Evolutionary conservation across 1,139 yeast species (phyloP), one percentile per base, ranked within the genome.

Genomic region (Blastobotrys arbuscula): DNA sequence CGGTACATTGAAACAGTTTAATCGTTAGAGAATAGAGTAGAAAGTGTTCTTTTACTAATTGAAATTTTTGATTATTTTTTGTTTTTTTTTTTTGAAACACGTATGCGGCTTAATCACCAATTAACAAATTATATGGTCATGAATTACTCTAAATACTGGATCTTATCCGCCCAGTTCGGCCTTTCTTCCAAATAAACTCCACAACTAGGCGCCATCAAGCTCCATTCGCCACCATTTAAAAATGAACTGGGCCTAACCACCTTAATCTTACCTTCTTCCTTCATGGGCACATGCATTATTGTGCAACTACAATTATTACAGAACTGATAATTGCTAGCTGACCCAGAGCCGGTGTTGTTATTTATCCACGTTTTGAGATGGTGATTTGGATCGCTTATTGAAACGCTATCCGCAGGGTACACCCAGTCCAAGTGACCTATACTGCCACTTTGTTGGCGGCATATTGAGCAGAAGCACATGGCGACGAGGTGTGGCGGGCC

Each of bases 1-100:
- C 53, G 71, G 47, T 67, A 67, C 50, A 59, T 66, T 34, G 71
- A 67, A 51, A 60, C 66, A n/a, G 64, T 61, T 9, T 64, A 58
- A 45, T 5, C n/a, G n/a, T n/a, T n/a, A n/a, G n/a, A n/a, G n/a
- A n/a, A n/a, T n/a, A n/a, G n/a, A n/a, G n/a, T n/a, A n/a, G n/a
- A n/a, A n/a, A n/a, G n/a, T n/a, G n/a, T n/a, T n/a, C n/a, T n/a
- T n/a, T 33, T 20, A 33, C 6, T 10, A 5, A 33, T n/a, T 10
- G 10, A 33, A 8, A 8, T 16, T 33, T 24, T 24, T 7, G 7
- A 7, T 24, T 24, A 24, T 24, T 24, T 24, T 24, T 24, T 24
- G 6, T 24, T 24, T 24, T 24, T 24, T 24, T 24, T 24, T 24
- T 24, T 24, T 24, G 13, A 28, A 12, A 28, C 31, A 28, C 10